phyloP scores from a whole-genome alignment of 2,329 filamentous ascomycete species.

The Pestalotiopsis sp. region DNA sequence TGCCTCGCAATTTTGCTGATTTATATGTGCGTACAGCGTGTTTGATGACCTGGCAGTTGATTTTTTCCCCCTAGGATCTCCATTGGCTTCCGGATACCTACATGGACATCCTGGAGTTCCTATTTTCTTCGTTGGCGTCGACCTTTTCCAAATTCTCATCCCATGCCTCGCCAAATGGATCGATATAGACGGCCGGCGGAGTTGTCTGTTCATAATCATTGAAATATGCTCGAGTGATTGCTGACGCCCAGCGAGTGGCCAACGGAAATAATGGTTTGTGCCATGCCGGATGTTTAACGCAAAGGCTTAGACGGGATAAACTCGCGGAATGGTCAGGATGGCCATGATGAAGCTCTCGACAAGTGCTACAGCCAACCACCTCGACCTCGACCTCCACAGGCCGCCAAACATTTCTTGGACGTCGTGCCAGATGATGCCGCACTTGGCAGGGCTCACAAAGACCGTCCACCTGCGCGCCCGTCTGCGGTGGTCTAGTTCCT shows the following conservation, averaged over 20 bases:
- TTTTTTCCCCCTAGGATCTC: too few species aligned
- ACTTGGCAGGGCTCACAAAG: conserved; percentile 1
- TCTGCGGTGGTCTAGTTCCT: not conserved
- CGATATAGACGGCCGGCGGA: not conserved
- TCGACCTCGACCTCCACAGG: conserved; percentile 4
- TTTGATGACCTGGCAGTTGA: too few species aligned
- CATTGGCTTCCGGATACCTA: too few species aligned
- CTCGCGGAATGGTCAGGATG: not conserved
- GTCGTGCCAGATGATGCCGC: not conserved
- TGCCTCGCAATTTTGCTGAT: too few species aligned
- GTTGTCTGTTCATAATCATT: not conserved
- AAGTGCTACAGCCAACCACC: not conserved
- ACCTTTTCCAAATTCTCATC: not conserved
- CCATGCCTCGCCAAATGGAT: not conserved
- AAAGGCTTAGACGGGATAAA: not conserved
- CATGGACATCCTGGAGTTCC: not conserved
- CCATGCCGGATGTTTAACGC: not conserved
- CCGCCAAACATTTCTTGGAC: not conserved
- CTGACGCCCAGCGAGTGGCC: not conserved
- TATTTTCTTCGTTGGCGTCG: not conserved
- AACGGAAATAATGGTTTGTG: not conserved
- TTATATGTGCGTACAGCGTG: too few species aligned
- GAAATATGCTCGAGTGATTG: not conserved
- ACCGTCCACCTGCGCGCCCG: not conserved
- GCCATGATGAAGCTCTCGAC: not conserved